These are phyloP conservation scores for Lolium rigidum DNA, from an alignment of 176 grass and related monocot species.

Conservation along the genomic window DNA sequence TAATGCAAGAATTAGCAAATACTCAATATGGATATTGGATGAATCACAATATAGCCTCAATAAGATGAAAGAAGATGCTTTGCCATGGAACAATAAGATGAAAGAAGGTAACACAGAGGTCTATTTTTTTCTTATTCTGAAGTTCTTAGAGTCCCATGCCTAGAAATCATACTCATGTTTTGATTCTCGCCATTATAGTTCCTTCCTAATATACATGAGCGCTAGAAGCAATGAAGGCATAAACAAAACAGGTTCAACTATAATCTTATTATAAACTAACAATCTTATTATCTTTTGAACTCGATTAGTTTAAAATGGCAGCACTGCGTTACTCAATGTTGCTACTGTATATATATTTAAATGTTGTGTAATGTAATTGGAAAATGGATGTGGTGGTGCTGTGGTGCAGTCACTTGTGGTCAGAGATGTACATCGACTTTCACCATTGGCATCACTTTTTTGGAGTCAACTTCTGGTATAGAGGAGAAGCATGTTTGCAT, in stretches of 20 bases:
- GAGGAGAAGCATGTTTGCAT: not conserved
- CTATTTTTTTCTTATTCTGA: not conserved
- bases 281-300: not conserved
- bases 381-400: not conserved
- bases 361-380: not conserved
- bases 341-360: not conserved
- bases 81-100: not conserved
- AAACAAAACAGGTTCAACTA: not conserved
- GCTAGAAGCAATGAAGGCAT: not conserved
- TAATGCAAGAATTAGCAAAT: not conserved
- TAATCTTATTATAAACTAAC: not conserved
- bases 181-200: too few species aligned
- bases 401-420: not conserved
- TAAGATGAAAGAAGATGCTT: not conserved
- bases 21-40: slow-evolving; percentile 14
- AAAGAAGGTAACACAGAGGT: not conserved
- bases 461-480: not conserved
- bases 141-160: too few species aligned
- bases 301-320: not conserved
- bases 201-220: not conserved
- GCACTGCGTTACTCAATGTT: not conserved
- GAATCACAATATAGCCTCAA: not conserved
- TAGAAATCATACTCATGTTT: too few species aligned
- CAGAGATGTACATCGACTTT: not conserved
- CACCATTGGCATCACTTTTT: not conserved